Base-by-base conservation (phyloP, 1,284 basidiomycete genomes). In the Leucocoprinus gongylophorus region DNA sequence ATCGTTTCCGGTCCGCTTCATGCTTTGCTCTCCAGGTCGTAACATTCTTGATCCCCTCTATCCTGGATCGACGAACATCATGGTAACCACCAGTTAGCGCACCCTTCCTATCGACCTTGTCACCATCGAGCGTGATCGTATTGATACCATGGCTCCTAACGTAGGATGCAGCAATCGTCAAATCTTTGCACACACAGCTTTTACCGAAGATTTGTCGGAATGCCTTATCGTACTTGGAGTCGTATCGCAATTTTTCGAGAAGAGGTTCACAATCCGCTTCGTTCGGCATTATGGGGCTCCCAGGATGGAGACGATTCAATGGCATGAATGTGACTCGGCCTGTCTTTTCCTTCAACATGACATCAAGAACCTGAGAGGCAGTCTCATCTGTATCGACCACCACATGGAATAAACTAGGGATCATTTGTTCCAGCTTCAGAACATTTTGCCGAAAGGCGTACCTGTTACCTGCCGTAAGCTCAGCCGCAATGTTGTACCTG, bases 291-390 rank as follows among this genome's bases (percentile, higher is more conserved):
- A 74, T 68, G 0, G 76, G 73, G 42, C 77, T 75, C 58, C 88
- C 89, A 38, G 89, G 88, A 61, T 89, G 87, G 47, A 99, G 81
- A n/a, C 95, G 88, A 67, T 99, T 99, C 42, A 99, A 79, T 12
- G 97, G 97, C 86, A 99, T 95, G 71, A 98, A 98, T 0, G 97
- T 99, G 18, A 99, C 91, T 48, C 97, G 85, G 1, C 97, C 97
- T 5, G 83, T 88, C 64, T 88, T 90, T 62, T 98, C 93, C 62
- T 83, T 83, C 61, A 94, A 77, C 94, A 99, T 95, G 57, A 88
- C 77, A 21, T 97, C 90, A 18, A 99, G 81, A 15, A 98, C 81
- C 59, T 79, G 83, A 3, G 83, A 84, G 0, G 93, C 97, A 0
- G 94, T 98, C 39, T 87, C 86, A 63, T 99, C 97, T 12, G 80